These are phyloP conservation scores for Myriosclerotinia duriaeana DNA, from an alignment of 2,329 filamentous ascomycete species.

Conservation along the genomic window DNA sequence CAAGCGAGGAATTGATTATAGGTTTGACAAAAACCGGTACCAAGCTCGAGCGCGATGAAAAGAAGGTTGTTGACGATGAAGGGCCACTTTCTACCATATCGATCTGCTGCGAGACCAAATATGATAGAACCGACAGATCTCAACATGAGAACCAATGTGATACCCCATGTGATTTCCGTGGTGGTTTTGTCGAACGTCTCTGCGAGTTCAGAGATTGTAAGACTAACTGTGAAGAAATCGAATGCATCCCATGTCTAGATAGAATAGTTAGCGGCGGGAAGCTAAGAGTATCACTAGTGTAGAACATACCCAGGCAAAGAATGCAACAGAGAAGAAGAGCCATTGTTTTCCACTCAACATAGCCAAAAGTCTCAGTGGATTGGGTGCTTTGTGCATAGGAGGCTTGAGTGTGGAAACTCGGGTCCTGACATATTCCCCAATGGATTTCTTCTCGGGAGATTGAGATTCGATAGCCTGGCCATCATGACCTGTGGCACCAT, in stretches of 20 bases:
- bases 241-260: slow-evolving; percentile 69
- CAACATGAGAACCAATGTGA: slow-evolving; percentile 72
- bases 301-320: slow-evolving; percentile 60
- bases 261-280: not conserved
- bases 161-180: slow-evolving; percentile 69
- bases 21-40: slow-evolving; percentile 72
- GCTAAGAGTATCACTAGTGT: not conserved
- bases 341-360: slow-evolving; percentile 66
- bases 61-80: slow-evolving; percentile 75
- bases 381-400: slow-evolving; percentile 60
- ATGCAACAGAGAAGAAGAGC: slow-evolving; percentile 73
- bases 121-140: slow-evolving; percentile 71
- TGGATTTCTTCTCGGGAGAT: slow-evolving; percentile 31
- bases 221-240: slow-evolving; percentile 78
- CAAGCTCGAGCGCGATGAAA: slow-evolving; percentile 67
- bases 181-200: slow-evolving; percentile 58
- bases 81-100: slow-evolving; percentile 78
- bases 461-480: slow-evolving; percentile 28
- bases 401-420: slow-evolving; percentile 58
- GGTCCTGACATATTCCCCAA: slow-evolving; percentile 48
- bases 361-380: slow-evolving; percentile 68
- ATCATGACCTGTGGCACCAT: slow-evolving; percentile 5
- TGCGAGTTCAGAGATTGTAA: slow-evolving; percentile 72
- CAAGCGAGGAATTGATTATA: slow-evolving; percentile 70
- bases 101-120: slow-evolving; percentile 77